Evolutionary conservation across 164 flowering plant species (phyloP).

Genomic region (Vitis rupestris): DNA sequence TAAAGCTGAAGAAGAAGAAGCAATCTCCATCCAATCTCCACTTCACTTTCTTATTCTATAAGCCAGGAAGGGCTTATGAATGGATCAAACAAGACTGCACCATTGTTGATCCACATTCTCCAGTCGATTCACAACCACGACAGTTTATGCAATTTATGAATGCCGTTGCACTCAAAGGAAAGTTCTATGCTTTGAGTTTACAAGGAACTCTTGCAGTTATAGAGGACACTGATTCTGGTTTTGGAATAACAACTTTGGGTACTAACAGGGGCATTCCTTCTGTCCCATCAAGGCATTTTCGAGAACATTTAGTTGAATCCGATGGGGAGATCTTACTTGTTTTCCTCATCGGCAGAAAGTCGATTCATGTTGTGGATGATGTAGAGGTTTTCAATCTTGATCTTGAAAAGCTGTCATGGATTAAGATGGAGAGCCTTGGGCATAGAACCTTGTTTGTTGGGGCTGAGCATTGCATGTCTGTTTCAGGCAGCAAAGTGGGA

Average conservation of each 20-base stretch:
- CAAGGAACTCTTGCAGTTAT: conserved; percentile 30
- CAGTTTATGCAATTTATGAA: conserved; percentile 16
- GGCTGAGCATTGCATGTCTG: conserved; percentile 8
- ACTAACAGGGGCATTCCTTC: conserved; percentile 18
- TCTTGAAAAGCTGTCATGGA: conserved; percentile 6
- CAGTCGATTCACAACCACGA: background rate
- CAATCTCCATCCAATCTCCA: no score
- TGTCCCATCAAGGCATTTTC: conserved; percentile 12
- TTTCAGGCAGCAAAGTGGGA: conserved; percentile 15
- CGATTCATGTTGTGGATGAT: conserved; percentile 5
- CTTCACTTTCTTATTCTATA: conserved; percentile 2
- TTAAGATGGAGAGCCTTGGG: conserved; percentile 18
- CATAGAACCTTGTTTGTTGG: conserved; percentile 22
- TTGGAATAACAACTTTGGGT: conserved; percentile 5
- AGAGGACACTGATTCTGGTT: conserved; percentile 10
- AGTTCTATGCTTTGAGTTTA: conserved; percentile 28
- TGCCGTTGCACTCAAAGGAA: conserved; percentile 16
- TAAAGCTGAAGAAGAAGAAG: no score
- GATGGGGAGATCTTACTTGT: conserved; percentile 21
- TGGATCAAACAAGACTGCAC: background rate
- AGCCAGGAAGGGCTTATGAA: background rate
- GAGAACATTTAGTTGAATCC: conserved; percentile 17
- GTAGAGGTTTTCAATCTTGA: conserved; percentile 18
- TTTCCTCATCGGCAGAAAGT: conserved; percentile 10
- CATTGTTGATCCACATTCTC: conserved; percentile 11